Evolutionary conservation across 2,329 filamentous ascomycete genomes (phyloP), one percentile per base, ranked within the genome.

Genomic region (Trichoderma sp.): DNA sequence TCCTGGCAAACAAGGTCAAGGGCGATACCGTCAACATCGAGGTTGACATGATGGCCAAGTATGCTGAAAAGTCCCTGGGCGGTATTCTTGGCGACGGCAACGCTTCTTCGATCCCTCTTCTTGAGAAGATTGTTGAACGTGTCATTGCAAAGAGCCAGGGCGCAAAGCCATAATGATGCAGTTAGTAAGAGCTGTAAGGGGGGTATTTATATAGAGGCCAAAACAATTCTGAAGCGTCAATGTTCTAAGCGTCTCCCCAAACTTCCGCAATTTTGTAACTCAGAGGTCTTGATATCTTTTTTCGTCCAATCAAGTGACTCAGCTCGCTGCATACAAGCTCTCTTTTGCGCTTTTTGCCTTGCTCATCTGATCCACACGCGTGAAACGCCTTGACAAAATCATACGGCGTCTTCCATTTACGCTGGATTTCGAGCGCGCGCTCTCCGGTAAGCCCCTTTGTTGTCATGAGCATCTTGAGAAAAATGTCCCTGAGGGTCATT

Each of bases 11-110:
- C 64, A 97, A 97, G 86, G 84, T 87, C 80, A 81, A 86, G 34
- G 94, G 94, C 2, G 93, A 97, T 6, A 87, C 89, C 60, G 92
- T 97, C 70, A 97, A 97, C 76, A 87, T 97, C 43, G 94, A 97
- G 83, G 95, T 97, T 66, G 94, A 97, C 78, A 93, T 97, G 83
- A 86, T 90, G 82, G 88, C 87, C 63, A 95, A 95, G 82, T 94
- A 94, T 75, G 91, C 93, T 2, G 91, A 94, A 83, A 97, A 97
- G 87, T 95, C 92, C 71, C 89, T 97, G 68, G 86, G 89, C 24
- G 93, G 90, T 28, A 77, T 81, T 66, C 89, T 97, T 70, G 85
- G 84, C 4, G 83, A 83, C 68, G 84, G 84, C 37, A 83, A 82
- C 72, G 74, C 85, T 76, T 74, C 85, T 76, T 80, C 84, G 5